Percentiles rank a stretch among this genome's conserved stretches.
These are phyloP conservation scores for Hebeloma cylindrosporum DNA, from an alignment of 768 basidiomycete genomes.

Conservation along the genomic window DNA sequence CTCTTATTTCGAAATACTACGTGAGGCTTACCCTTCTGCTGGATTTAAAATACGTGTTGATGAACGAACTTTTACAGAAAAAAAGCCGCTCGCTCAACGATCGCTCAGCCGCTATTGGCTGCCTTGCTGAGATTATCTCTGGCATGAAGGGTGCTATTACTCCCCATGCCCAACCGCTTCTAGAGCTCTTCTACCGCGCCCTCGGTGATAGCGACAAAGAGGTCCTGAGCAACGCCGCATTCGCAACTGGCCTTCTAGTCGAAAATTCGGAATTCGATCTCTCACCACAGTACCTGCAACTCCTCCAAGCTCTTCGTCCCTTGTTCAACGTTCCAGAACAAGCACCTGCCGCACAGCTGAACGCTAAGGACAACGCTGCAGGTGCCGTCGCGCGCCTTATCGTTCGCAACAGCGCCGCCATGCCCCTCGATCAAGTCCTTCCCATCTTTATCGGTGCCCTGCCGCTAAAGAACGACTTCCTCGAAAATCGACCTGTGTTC, in stretches of 20 bases:
- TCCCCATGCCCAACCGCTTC: constrained; percentile 75
- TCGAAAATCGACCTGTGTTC: constrained; percentile 91
- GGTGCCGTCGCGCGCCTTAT: constrained; percentile 92
- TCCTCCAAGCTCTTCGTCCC: constrained; percentile 79
- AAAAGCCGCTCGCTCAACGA: constrained; percentile 87
- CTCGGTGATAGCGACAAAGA: constrained; percentile 86
- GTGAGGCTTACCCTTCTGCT: constrained; percentile 44
- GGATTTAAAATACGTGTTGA: neutral
- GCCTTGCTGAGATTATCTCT: constrained; percentile 91
- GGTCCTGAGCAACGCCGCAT: constrained; percentile 95
- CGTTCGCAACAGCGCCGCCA: constrained; percentile 67
- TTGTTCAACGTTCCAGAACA: constrained; percentile 71
- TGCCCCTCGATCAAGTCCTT: constrained; percentile 90
- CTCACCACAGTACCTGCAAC: constrained; percentile 71
- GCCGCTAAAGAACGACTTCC: constrained; percentile 83
- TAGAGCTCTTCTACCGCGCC: constrained; percentile 82
- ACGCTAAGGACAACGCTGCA: constrained; percentile 95
- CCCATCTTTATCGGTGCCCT: constrained; percentile 80
- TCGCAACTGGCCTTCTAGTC: constrained; percentile 88
- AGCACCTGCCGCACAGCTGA: constrained; percentile 63
- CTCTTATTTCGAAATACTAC: constrained; percentile 88
- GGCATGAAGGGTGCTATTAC: constrained; percentile 89
- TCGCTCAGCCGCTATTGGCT: constrained; percentile 90
- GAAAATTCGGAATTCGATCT: constrained; percentile 85
- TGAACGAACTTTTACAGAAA: constrained; percentile 49